Base-by-base conservation (phyloP, 78 protist species). In the Cavenderia fasciculata region DNA sequence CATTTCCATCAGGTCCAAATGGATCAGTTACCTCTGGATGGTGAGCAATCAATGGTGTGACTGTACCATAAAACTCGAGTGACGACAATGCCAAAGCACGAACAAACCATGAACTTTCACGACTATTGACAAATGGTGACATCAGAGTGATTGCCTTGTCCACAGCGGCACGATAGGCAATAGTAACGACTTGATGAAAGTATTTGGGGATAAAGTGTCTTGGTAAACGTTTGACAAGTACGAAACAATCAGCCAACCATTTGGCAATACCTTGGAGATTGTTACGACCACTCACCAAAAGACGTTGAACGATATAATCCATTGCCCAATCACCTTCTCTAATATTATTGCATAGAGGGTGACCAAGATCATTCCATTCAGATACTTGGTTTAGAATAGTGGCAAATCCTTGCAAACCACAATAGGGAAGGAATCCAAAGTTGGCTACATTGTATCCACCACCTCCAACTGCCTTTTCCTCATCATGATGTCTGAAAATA, bases 301-400 rank as follows among this genome's bases (percentile, higher is more conserved):
- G 76, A 33, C 96, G 78, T 3, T 6, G n/a, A 18, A 74, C 25
- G n/a, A 72, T 43, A 51, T 49, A 95, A 46, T 89, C 96, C 40
- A 96, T 34, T 12, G 92, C 86, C 97, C 98, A 97, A 34, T 86
- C 59, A 25, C 98, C 98, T 25, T 70, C 59, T 46, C 98, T 74
- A 8, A 97, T 25, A 49, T 96, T 94, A 21, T 49, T 71, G 36
- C 92, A 66, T 6, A 97, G 44, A 14, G 97, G 96, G 10, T 96
- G 96, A 16, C 97, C 97, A 25, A 97, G 88, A 61, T 92, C 94
- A 33, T 76, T 86, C 7, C 29, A 57, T 31, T 71, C 40, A n/a
- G 8, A 18, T 1, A 86, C 59, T 33, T 41, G 38, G 8, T 54
- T 66, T 11, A 86, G 40, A 36, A 70, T 34, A 0, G 79, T 29